These are phyloP conservation scores for Tricholomella constricta DNA, from an alignment of 768 basidiomycete genomes.

Conservation along the genomic window DNA sequence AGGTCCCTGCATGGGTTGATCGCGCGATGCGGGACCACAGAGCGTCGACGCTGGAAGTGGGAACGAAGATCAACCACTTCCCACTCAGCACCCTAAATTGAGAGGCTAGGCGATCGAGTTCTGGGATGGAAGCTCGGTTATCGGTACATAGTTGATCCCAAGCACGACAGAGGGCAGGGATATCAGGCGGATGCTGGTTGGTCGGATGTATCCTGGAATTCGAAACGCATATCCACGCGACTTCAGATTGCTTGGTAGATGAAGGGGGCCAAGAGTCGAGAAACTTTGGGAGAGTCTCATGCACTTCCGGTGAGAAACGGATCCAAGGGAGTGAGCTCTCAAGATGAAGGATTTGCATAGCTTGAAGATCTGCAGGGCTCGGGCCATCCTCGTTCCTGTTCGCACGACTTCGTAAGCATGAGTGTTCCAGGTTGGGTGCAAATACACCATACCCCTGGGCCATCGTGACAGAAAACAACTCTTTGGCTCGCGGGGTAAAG, in stretches of 20 bases:
- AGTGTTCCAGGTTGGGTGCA: too few relatives aligned
- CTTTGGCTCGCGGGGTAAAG: background rate
- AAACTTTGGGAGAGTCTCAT: constrained; percentile 1
- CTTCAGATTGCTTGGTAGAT: constrained; percentile 1
- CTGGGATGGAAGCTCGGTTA: background rate
- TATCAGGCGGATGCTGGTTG: background rate
- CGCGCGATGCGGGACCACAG: constrained; percentile 16
- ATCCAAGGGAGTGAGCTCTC: constrained; percentile 8
- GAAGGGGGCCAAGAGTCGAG: constrained; percentile 9
- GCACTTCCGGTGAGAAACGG: constrained; percentile 1
- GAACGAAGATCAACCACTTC: constrained; percentile 19
- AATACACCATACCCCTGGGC: too few relatives aligned
- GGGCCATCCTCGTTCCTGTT: too few relatives aligned
- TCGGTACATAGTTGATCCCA: constrained; percentile 8
- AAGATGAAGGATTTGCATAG: background rate
- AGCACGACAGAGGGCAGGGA: constrained; percentile 4
- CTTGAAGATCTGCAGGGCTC: background rate
- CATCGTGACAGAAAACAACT: background rate
- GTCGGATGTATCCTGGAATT: background rate
- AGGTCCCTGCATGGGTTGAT: constrained; percentile 15
- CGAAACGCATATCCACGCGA: constrained; percentile 6
- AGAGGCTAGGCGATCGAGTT: constrained; percentile 14
- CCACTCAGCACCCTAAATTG: constrained; percentile 8
- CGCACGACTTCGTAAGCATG: too few relatives aligned
- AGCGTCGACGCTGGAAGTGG: constrained; percentile 6